Evolutionary conservation across 345 rosid genomes (phyloP).

Genomic region (Salix koriyanagi): DNA sequence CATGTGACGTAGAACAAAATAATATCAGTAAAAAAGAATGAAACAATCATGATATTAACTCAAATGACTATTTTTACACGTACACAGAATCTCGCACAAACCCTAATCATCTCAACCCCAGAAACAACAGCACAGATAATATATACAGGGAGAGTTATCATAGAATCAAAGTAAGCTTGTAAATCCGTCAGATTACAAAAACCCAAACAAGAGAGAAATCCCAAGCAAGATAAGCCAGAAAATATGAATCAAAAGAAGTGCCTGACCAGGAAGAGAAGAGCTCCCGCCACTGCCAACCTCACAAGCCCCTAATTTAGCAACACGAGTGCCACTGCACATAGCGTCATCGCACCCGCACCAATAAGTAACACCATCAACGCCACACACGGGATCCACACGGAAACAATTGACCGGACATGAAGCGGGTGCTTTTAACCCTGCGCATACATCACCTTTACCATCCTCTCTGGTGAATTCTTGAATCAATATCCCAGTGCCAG

Average conservation of each 20-base stretch:
- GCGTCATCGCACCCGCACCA: conserved; percentile 98
- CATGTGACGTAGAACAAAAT: background rate
- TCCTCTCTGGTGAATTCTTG: conserved; percentile 31
- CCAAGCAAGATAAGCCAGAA: conserved; percentile 88
- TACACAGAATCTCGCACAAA: background rate
- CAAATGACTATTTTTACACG: background rate
- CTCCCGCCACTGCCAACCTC: conserved; percentile 69
- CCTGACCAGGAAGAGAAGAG: conserved; percentile 77
- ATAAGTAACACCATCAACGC: conserved; percentile 76
- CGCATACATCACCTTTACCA: conserved; percentile 37
- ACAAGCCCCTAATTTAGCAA: conserved; percentile 67
- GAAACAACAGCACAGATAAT: background rate
- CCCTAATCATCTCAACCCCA: background rate
- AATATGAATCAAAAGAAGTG: conserved; percentile 80
- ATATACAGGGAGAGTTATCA: background rate
- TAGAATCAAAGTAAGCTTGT: background rate
- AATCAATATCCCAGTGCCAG: conserved; percentile 13
- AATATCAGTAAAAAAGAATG: background rate
- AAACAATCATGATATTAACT: background rate
- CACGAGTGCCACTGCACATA: conserved; percentile 55
- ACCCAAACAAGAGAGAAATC: conserved; percentile 72
- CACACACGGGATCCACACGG: conserved; percentile 84
- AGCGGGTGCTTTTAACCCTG: conserved; percentile 28
- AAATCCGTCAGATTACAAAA: conserved; percentile 41
- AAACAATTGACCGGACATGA: conserved; percentile 86